phyloP scores from a whole-genome alignment of 495 filamentous ascomycete species.

The Cetradonia linearis region DNA sequence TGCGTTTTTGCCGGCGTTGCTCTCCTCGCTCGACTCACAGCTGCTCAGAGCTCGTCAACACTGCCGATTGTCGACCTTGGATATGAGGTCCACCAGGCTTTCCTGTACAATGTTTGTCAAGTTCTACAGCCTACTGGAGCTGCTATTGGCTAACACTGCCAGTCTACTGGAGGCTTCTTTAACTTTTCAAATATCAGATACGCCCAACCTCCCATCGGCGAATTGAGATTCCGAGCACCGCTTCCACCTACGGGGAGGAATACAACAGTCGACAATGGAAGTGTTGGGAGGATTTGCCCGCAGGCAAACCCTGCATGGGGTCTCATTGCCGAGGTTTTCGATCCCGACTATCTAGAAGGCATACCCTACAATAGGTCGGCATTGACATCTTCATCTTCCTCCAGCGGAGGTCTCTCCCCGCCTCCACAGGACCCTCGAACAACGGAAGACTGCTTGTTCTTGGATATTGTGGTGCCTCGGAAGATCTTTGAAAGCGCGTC shows the following conservation, averaged over 20 bases:
- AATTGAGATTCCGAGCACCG: conserved; percentile 43
- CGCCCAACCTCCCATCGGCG: conserved; percentile 44
- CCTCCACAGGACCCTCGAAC: conserved; percentile 34
- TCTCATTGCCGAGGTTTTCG: conserved; percentile 27
- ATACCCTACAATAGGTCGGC: conserved; percentile 11
- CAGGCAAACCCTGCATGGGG: conserved; percentile 40
- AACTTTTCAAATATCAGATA: conserved; percentile 54
- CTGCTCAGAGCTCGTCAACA: conserved; percentile 2
- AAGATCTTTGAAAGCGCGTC: conserved; percentile 31
- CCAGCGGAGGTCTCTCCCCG: conserved; percentile 28
- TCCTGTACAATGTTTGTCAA: conserved; percentile 35
- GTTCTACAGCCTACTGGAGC: not conserved
- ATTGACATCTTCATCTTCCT: not conserved
- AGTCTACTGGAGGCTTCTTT: conserved; percentile 34
- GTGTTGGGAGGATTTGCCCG: conserved; percentile 39
- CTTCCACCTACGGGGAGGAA: conserved; percentile 25
- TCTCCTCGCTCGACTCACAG: not conserved
- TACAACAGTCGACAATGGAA: conserved; percentile 35
- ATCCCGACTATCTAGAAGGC: conserved; percentile 29
- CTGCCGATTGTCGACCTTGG: conserved; percentile 42
- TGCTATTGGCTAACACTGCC: conserved; percentile 11
- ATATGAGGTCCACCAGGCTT: conserved; percentile 41
- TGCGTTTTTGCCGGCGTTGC: not conserved
- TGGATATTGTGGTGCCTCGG: conserved; percentile 43
- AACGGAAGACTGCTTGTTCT: conserved; percentile 49